Base-by-base conservation (phyloP, 78 protist genomes). In the Acrasis kona region DNA sequence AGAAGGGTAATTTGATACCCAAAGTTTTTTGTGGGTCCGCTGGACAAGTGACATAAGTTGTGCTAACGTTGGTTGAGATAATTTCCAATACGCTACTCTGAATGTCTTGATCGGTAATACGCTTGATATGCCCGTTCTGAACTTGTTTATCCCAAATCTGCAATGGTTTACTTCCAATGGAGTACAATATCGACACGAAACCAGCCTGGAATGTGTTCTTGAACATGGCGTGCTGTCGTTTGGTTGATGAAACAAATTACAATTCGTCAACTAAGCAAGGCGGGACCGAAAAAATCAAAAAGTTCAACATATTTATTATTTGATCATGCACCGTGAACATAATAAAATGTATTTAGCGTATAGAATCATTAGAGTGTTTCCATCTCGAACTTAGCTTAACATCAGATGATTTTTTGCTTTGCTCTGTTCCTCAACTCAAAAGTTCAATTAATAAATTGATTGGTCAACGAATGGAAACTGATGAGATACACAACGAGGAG, bases 1-100 rank as follows among this genome's bases (percentile, higher is more conserved):
- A 80, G 82, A 90, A 96, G 12, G 96, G 97, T 27, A 96, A 91
- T 84, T 96, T 93, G 85, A 96, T 92, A 37, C 97, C 97, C 5
- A 96, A 85, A 12, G 97, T 91, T 84, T 83, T 38, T 31, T 72
- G 5, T 32, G 89, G 41, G 31, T 91, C 87, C 0, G 89, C 88
- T 0, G 99, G 99, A 76, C 95, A 92, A 0, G 87, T 80, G 40
- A 96, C 89, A 86, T 37, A 92, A 35, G 71, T 87, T 0, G 95
- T 92, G 70, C 80, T 37, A 31, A 95, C 93, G 71, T 92, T 92
- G 40, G 92, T 84, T 28, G 94, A 91, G 41, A 85, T 76, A 31
- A 96, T 69, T 78, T 96, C 97, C 1, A 93, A 65, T 38, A 93
- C 98, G 5, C 77, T 50, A 5, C 93, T 89, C 81, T 92, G 93